Conservation (phyloP, 1,284 basidiomycete species). For the Mycena sp. region DNA sequence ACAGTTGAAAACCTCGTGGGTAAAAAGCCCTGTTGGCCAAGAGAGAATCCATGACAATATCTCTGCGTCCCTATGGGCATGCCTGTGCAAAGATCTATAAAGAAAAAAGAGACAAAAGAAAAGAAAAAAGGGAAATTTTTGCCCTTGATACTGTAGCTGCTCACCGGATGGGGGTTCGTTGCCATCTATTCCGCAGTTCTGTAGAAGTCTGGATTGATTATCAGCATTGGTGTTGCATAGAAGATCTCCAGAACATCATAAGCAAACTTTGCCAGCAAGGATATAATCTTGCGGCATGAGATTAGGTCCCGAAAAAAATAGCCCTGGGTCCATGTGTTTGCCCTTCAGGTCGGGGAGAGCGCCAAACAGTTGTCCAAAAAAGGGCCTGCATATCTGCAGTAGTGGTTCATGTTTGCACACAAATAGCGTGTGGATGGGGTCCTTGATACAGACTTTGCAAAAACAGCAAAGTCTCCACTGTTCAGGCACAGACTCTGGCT, state of each 20-base stretch:
- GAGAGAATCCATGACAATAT: no score
- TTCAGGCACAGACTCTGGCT: not conserved
- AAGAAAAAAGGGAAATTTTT: no score
- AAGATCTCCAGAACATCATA: not conserved
- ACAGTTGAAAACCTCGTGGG: not conserved
- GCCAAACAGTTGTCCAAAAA: no score
- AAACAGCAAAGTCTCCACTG: not conserved
- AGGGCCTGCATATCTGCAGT: no score
- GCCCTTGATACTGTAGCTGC: no score
- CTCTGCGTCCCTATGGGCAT: not conserved
- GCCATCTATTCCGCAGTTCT: not conserved
- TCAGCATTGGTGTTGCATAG: not conserved
- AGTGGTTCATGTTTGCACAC: no score
- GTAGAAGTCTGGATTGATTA: not conserved
- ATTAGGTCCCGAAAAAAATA: not conserved
- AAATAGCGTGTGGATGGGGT: not conserved
- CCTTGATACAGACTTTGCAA: not conserved
- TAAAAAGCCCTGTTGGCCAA: not conserved
- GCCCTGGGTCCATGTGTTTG: no score
- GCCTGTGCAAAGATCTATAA: not conserved
- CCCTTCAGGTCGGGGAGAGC: no score
- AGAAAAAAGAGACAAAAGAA: not conserved
- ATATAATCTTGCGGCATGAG: not conserved
- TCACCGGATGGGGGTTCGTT: not conserved
- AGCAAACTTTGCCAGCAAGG: not conserved